Conservation (phyloP, 257 asterid species). For the Gentiana macrophylla region DNA sequence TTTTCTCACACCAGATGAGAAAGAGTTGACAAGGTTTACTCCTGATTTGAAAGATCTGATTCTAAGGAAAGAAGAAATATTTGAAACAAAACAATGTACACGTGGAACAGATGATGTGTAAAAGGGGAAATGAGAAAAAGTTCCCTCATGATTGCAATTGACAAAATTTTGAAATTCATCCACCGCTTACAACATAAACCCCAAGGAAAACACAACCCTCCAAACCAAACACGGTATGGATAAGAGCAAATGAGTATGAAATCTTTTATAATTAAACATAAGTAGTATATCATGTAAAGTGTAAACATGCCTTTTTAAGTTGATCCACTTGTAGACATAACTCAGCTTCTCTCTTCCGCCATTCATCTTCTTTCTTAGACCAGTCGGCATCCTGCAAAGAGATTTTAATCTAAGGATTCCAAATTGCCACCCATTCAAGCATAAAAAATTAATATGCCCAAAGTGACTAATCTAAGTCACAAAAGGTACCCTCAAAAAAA, state of each 20-base stretch:
- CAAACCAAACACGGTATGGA: background rate
- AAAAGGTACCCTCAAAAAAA: background rate
- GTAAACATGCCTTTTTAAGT: constrained; percentile 42
- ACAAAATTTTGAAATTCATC: background rate
- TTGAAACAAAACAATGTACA: too few species aligned
- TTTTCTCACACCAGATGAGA: too few species aligned
- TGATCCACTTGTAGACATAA: constrained; percentile 33
- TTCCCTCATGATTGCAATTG: constrained; percentile 11
- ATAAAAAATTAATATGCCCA: background rate
- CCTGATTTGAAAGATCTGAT: too few species aligned
- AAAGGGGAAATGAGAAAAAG: too few species aligned
- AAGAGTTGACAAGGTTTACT: too few species aligned
- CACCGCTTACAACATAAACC: too few species aligned
- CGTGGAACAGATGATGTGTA: too few species aligned
- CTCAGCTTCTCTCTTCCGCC: constrained; percentile 60
- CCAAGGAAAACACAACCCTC: too few species aligned
- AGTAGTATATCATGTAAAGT: background rate
- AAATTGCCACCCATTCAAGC: background rate
- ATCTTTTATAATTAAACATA: constrained; percentile 3
- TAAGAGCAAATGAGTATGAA: background rate
- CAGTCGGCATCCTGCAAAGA: constrained; percentile 42
- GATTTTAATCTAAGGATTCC: constrained; percentile 1
- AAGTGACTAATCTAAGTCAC: background rate
- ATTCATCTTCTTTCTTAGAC: constrained; percentile 51
- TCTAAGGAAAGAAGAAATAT: too few species aligned